Conservation (phyloP, 2,329 filamentous ascomycete species). For the Periconia sp. region DNA sequence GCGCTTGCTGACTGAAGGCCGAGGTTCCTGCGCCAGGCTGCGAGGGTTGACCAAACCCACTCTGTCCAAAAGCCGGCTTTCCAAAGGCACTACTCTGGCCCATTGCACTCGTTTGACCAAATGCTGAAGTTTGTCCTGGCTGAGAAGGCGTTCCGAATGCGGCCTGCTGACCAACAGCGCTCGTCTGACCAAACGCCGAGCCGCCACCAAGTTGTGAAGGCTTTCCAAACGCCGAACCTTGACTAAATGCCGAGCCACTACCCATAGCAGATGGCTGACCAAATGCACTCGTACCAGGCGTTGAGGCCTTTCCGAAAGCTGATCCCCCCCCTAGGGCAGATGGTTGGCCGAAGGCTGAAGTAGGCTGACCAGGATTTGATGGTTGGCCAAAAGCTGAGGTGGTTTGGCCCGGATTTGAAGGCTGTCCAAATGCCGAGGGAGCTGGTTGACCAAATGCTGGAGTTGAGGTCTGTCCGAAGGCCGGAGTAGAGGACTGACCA, state of each 20-base stretch:
- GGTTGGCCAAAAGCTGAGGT: constrained; percentile 47
- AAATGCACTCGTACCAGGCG: constrained; percentile 25
- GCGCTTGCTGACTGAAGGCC: constrained; percentile 40
- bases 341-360: constrained; percentile 48
- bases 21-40: constrained; percentile 39
- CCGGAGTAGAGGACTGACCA: constrained; percentile 25
- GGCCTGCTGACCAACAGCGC: constrained; percentile 30
- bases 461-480: constrained; percentile 49
- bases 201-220: constrained; percentile 17
- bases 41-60: constrained; percentile 53
- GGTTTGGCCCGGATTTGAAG: constrained; percentile 35
- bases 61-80: constrained; percentile 30
- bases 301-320: constrained; percentile 50
- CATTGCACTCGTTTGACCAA: constrained; percentile 34
- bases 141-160: constrained; percentile 44
- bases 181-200: constrained; percentile 49
- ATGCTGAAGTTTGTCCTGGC: constrained; percentile 25
- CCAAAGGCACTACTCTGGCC: constrained; percentile 20
- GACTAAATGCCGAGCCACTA: constrained; percentile 15
- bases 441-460: constrained; percentile 41
- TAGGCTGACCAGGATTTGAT: constrained; percentile 30
- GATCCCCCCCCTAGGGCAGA: constrained; percentile 33
- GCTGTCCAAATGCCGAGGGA: constrained; percentile 48
- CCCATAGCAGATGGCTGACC: constrained; percentile 22
- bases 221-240: constrained; percentile 36